These are phyloP conservation scores for Ciborinia camelliae DNA, from an alignment of 2,329 filamentous ascomycete species.

Conservation along the genomic window DNA sequence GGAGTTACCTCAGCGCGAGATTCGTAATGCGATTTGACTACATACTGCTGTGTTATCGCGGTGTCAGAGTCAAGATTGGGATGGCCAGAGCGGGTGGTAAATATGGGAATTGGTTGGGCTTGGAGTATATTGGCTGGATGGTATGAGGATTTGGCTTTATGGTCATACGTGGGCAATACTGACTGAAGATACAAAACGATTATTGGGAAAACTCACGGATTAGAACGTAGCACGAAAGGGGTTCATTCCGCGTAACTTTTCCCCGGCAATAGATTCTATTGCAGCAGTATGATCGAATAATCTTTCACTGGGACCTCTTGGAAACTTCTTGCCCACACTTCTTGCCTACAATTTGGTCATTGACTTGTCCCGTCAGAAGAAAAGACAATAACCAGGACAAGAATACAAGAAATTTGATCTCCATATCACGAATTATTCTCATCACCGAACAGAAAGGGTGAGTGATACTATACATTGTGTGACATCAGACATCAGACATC, in stretches of 20 bases:
- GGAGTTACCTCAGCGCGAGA: slow-evolving; percentile 22
- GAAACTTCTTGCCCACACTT: background rate
- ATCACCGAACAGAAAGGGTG: background rate
- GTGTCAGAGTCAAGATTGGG: too few relatives aligned
- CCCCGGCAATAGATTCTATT: background rate
- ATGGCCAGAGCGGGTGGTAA: background rate
- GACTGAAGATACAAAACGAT: background rate
- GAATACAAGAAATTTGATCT: background rate
- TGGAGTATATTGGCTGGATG: background rate
- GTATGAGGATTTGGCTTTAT: background rate
- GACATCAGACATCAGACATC: background rate
- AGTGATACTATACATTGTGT: too few relatives aligned
- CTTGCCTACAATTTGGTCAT: background rate
- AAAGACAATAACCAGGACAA: too few relatives aligned
- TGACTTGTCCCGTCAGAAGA: background rate
- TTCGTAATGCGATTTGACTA: slow-evolving; percentile 17
- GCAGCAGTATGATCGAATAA: too few relatives aligned
- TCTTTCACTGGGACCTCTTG: too few relatives aligned
- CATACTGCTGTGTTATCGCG: too few relatives aligned
- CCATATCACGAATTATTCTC: background rate
- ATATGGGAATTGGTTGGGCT: background rate
- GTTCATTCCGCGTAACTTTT: background rate
- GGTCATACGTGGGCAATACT: background rate
- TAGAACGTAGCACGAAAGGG: too few relatives aligned
- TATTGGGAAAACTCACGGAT: background rate